A percentile compares a stretch with the other conserved stretches of the same genome.
These are phyloP conservation scores for Cucurbita pepo DNA, from an alignment of 306 rosid species.

Conservation along the genomic window DNA sequence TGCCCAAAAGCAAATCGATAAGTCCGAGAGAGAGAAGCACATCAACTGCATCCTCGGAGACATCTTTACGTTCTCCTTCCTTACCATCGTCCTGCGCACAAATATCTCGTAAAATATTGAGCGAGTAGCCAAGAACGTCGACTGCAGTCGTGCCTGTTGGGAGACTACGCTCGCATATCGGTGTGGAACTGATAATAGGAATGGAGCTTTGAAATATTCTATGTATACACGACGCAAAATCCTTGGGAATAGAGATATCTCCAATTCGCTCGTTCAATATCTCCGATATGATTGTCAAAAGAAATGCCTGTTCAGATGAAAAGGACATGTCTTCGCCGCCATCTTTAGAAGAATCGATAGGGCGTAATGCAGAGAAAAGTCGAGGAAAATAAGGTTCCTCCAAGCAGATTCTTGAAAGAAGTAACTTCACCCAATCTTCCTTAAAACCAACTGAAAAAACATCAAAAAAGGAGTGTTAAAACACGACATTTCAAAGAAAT, in stretches of 20 bases:
- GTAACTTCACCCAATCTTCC: conserved; percentile 42
- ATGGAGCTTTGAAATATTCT: conserved; percentile 44
- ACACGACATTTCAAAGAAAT: neutral
- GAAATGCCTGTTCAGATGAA: conserved; percentile 39
- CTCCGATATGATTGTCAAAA: conserved; percentile 32
- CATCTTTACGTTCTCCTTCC: conserved; percentile 6
- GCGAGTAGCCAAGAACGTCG: conserved; percentile 61
- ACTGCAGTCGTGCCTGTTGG: conserved; percentile 37
- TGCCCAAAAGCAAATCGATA: conserved; percentile 27
- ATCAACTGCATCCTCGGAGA: conserved; percentile 27
- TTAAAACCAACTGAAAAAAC: conserved; percentile 36
- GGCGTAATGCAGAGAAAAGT: conserved; percentile 22
- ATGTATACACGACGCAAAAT: conserved; percentile 30
- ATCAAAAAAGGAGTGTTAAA: neutral
- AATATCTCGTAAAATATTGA: conserved; percentile 53
- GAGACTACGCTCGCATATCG: conserved; percentile 30
- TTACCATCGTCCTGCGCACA: conserved; percentile 34
- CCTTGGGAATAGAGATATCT: conserved; percentile 23
- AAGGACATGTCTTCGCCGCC: conserved; percentile 7
- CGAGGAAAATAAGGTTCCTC: conserved; percentile 35
- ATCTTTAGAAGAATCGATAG: neutral
- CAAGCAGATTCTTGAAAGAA: conserved; percentile 52
- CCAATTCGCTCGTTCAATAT: conserved; percentile 31
- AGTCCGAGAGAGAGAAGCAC: conserved; percentile 38
- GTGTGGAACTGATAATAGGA: conserved; percentile 13